Base-by-base conservation (phyloP, 2,329 filamentous ascomycete genomes). In the Rhinocladiella similis region DNA sequence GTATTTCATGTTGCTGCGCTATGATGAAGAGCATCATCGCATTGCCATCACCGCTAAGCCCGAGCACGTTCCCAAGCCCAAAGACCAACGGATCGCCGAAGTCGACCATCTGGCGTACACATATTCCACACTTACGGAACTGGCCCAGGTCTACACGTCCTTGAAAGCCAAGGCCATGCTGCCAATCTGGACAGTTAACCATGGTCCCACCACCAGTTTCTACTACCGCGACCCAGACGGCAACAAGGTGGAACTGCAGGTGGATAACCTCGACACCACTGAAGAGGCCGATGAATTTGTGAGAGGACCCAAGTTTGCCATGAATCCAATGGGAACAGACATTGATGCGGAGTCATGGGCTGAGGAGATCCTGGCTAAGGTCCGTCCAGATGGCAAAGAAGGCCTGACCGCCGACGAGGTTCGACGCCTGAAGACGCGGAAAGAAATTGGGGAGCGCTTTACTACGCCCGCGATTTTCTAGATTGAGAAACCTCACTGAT, bases 151-250 rank as follows among this genome's bases (percentile, higher is more conserved):
- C 3, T 79, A 77, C 61, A 57, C 59, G 38, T 50, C 25, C 7
- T 14, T 50, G 3, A 50, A 50, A 20, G 4, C 47, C 2, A 50
- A 38, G 29, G 16, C 25, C 67, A 75, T 57, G 5, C 63, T 25
- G n/a, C 78, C 78, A 0, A 29, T 69, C 3, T 78, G 75, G 74
- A 71, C 65, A 54, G 68, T 78, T 27, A 78, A 81, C 62, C 78
- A 81, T 63, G 78, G 79, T 3, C 69, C 71, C 1, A 80, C 74
- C 1, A 75, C 70, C 0, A 74, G 71, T 59, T 73, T 80, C 33
- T 80, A 80, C 63, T 80, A 80, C 63, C 54, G 60, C 7, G 78
- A 80, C 62, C 77, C 77, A 5, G 77, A 81, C 62, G 74, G 76
- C 18, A 80, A 80, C 64, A 57, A 67, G 60, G 50, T 80, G 33